These are phyloP conservation scores for Chalara sp. DNA, from an alignment of 2,329 filamentous ascomycete genomes.

Conservation along the genomic window DNA sequence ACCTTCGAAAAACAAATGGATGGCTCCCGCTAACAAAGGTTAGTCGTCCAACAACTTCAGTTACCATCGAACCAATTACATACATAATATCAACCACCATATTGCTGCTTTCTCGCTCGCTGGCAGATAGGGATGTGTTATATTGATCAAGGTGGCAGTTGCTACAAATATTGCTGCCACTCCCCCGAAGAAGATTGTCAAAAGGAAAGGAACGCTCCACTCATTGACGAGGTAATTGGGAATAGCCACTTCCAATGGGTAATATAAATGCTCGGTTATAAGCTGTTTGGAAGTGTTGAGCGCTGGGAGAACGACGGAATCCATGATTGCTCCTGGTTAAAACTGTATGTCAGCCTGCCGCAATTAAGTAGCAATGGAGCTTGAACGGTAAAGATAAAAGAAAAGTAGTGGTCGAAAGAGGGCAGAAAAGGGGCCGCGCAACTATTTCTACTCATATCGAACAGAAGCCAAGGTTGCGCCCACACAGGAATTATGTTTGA, in stretches of 20 bases:
- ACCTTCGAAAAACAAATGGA: slow-evolving; percentile 30
- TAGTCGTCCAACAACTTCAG: background rate
- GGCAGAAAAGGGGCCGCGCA: too few species aligned
- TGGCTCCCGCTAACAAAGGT: slow-evolving; percentile 18
- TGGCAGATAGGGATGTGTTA: slow-evolving; percentile 44
- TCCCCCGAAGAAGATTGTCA: slow-evolving; percentile 51
- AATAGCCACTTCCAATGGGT: slow-evolving; percentile 57
- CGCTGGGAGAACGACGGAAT: background rate
- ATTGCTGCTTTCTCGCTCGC: slow-evolving; percentile 50
- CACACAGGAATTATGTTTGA: too few species aligned
- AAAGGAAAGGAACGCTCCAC: slow-evolving; percentile 49
- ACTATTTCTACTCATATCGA: too few species aligned
- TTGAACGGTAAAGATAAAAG: too few species aligned
- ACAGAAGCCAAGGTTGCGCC: too few species aligned
- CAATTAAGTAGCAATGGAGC: too few species aligned
- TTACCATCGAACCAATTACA: slow-evolving; percentile 34
- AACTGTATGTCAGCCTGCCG: too few species aligned
- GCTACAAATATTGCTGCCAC: slow-evolving; percentile 49
- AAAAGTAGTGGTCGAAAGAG: too few species aligned
- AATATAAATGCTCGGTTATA: slow-evolving; percentile 56
- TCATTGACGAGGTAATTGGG: slow-evolving; percentile 61
- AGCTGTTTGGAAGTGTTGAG: slow-evolving; percentile 15
- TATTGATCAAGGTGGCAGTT: slow-evolving; percentile 47
- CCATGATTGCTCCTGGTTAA: background rate
- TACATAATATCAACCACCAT: slow-evolving; percentile 73